Evolutionary conservation across 129 eudicot species (phyloP).

Genomic region (Heracleum sosnowskyi): DNA sequence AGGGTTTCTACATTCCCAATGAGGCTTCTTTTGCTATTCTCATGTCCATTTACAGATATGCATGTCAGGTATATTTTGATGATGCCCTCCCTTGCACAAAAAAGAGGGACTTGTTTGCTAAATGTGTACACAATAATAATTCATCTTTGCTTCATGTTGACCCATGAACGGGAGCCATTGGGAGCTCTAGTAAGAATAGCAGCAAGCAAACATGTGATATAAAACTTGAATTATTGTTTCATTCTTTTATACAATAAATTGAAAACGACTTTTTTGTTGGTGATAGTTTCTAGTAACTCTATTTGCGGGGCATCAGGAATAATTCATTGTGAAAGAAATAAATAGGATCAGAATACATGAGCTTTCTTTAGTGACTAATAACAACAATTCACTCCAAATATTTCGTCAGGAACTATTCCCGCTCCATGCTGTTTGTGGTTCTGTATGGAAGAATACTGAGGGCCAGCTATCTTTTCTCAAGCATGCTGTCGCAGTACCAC

Average conservation of each 20-base stretch:
- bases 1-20: conserved; percentile 76
- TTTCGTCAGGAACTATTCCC: conserved; percentile 83
- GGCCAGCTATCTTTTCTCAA: conserved; percentile 93
- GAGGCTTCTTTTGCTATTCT: conserved; percentile 58
- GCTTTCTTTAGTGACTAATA: neutral
- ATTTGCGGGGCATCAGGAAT: neutral
- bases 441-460: conserved; percentile 76
- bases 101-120: neutral
- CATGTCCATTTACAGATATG: conserved; percentile 59
- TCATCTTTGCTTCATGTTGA: neutral
- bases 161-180: neutral
- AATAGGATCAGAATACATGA: neutral
- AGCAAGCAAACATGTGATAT: neutral
- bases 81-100: neutral
- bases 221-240: neutral
- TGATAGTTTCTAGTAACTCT: neutral
- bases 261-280: neutral
- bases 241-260: neutral
- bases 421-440: conserved; percentile 68
- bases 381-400: neutral
- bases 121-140: neutral
- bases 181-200: neutral
- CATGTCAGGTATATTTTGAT: conserved; percentile 55
- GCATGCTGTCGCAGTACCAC: conserved; percentile 71
- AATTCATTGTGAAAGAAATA: neutral